Percentiles rank a stretch among this genome's conserved stretches.
Evolutionary conservation across 352 stramenopile genomes (phyloP).

Genomic region (Globisporangium takayamanum): DNA sequence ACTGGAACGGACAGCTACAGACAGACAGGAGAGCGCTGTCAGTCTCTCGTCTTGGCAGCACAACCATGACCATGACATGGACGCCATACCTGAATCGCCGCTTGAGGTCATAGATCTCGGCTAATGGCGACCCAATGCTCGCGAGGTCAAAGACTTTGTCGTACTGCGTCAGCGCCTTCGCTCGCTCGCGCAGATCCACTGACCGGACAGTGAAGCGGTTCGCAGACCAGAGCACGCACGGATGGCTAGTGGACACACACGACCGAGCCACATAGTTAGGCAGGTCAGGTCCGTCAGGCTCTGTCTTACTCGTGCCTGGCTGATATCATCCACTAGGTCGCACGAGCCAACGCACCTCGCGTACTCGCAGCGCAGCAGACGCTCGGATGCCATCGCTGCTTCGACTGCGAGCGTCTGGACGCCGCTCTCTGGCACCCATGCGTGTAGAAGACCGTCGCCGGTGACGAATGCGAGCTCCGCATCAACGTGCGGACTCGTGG

Average conservation of each 20-base stretch:
- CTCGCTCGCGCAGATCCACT: constrained; percentile 44
- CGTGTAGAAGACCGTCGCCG: constrained; percentile 34
- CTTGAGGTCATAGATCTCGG: constrained; percentile 62
- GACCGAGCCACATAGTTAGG: no score
- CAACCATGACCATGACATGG: background rate
- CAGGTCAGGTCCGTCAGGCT: background rate
- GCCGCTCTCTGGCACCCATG: constrained; percentile 41
- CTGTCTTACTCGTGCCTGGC: background rate
- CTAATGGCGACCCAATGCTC: constrained; percentile 22
- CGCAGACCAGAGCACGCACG: constrained; percentile 59
- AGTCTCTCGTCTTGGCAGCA: background rate
- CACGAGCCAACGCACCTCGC: constrained; percentile 36
- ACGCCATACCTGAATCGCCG: constrained; percentile 37
- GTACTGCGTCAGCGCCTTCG: constrained; percentile 9
- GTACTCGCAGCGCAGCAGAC: constrained; percentile 62
- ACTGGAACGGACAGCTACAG: constrained; percentile 59
- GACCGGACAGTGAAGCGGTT: constrained; percentile 33
- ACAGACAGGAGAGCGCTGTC: background rate
- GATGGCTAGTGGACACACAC: constrained; percentile 31
- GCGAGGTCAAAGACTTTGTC: constrained; percentile 50
- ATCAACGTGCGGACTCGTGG: constrained; percentile 55
- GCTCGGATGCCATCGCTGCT: constrained; percentile 19
- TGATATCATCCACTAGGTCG: background rate
- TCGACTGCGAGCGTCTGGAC: constrained; percentile 28
- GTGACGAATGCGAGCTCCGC: constrained; percentile 53